These are phyloP conservation scores for Candida namnaoensis DNA, from an alignment of 805 yeast species.

Conservation along the genomic window DNA sequence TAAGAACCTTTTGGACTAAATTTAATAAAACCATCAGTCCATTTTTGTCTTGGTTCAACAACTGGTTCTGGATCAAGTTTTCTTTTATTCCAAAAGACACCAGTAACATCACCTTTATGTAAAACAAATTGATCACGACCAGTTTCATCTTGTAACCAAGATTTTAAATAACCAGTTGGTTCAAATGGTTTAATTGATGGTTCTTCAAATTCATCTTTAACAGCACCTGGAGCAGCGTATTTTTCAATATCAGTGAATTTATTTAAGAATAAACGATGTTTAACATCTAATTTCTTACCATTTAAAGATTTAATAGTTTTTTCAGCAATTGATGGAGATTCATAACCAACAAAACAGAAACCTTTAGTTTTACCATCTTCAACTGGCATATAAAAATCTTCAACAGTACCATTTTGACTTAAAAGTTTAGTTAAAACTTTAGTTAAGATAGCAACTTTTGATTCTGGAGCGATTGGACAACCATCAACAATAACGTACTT, in stretches of 20 bases:
- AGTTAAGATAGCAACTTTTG: constrained; percentile 74
- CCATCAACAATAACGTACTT: constrained; percentile 86
- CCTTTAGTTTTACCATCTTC: constrained; percentile 80
- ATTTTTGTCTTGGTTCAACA: constrained; percentile 70
- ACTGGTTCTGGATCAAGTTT: constrained; percentile 65
- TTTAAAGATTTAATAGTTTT: constrained; percentile 75
- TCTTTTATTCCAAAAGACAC: constrained; percentile 80
- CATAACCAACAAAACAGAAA: constrained; percentile 76
- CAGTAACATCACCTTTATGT: constrained; percentile 73
- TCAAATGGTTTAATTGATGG: constrained; percentile 69
- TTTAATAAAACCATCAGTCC: constrained; percentile 82
- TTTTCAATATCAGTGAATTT: constrained; percentile 76
- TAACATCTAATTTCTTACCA: constrained; percentile 87
- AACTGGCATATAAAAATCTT: constrained; percentile 76
- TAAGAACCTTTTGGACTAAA: constrained; percentile 94
- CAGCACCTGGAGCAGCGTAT: constrained; percentile 56
- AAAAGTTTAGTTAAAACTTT: constrained; percentile 83
- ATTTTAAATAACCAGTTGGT: constrained; percentile 72
- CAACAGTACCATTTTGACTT: constrained; percentile 66
- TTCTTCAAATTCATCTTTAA: constrained; percentile 53
- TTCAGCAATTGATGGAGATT: constrained; percentile 54
- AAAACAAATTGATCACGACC: constrained; percentile 88
- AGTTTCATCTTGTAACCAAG: constrained; percentile 84
- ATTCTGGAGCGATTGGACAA: constrained; percentile 89
- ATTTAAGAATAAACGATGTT: constrained; percentile 84